Percentiles rank a stretch among this genome's conserved stretches.
These are phyloP conservation scores for Coprinopsis cinerea DNA, from an alignment of 768 basidiomycete species.

Conservation along the genomic window DNA sequence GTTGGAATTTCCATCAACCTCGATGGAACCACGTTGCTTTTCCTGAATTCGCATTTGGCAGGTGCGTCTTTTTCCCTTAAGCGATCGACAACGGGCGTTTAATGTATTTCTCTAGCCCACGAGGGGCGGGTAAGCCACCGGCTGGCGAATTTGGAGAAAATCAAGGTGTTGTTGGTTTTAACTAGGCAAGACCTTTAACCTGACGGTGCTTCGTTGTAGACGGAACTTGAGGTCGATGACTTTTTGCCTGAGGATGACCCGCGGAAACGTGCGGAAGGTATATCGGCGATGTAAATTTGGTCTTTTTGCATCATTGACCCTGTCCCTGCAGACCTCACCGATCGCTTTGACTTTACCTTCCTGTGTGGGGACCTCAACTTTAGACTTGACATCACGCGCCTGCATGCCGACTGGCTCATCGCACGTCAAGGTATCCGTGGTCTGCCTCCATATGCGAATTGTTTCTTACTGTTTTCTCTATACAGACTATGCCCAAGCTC, in stretches of 20 bases:
- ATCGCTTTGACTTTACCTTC: constrained; percentile 86
- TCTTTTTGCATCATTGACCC: neutral
- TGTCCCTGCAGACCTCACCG: constrained; percentile 58
- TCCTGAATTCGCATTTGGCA: constrained; percentile 88
- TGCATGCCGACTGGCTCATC: constrained; percentile 94
- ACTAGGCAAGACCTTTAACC: neutral
- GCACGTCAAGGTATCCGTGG: constrained; percentile 76
- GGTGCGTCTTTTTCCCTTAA: constrained; percentile 37
- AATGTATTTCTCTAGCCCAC: constrained; percentile 44
- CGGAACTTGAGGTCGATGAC: constrained; percentile 72
- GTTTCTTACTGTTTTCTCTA: too few relatives aligned
- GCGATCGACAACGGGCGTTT: neutral
- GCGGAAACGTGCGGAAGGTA: constrained; percentile 70
- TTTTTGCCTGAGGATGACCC: constrained; percentile 65
- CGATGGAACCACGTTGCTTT: constrained; percentile 76
- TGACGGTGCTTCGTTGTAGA: constrained; percentile 30
- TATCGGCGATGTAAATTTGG: too few relatives aligned
- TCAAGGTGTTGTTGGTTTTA: constrained; percentile 49
- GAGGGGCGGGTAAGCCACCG: constrained; percentile 71
- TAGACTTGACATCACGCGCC: constrained; percentile 77
- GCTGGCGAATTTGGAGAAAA: constrained; percentile 83
- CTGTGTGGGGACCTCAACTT: constrained; percentile 92
- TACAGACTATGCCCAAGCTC: constrained; percentile 78
- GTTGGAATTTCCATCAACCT: constrained; percentile 88
- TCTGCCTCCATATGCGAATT: too few relatives aligned